Conservation (phyloP, 2,329 filamentous ascomycete species). For the Aspergillus sp. region DNA sequence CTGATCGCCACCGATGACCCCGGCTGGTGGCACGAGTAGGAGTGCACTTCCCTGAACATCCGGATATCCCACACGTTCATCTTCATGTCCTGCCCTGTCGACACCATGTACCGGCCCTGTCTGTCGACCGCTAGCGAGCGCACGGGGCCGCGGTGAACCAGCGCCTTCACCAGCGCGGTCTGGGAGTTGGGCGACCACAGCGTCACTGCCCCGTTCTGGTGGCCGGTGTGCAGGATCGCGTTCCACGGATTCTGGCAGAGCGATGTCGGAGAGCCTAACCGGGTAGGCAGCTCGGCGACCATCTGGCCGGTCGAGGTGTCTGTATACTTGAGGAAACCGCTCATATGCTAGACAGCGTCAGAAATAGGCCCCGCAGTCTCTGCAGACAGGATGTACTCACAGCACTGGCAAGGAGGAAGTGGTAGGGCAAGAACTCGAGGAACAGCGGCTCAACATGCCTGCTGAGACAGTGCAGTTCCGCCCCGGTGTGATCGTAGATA, state of each 20-base stretch:
- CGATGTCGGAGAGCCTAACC: slow-evolving; percentile 71
- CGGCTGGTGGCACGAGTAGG: slow-evolving; percentile 73
- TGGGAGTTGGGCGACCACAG: slow-evolving; percentile 91
- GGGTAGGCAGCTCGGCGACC: slow-evolving; percentile 75
- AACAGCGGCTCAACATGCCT: slow-evolving; percentile 86
- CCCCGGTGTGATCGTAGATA: slow-evolving; percentile 85
- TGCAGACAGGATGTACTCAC: slow-evolving; percentile 40
- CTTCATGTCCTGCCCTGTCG: slow-evolving; percentile 76
- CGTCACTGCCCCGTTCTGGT: slow-evolving; percentile 90
- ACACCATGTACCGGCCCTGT: slow-evolving; percentile 91
- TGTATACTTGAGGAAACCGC: slow-evolving; percentile 83
- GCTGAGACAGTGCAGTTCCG: slow-evolving; percentile 83
- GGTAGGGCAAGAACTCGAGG: slow-evolving; percentile 93
- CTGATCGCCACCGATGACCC: slow-evolving; percentile 79
- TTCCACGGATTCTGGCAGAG: slow-evolving; percentile 87
- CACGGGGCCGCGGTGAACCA: slow-evolving; percentile 83
- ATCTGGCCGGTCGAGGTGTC: slow-evolving; percentile 89
- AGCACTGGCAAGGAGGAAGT: slow-evolving; percentile 83
- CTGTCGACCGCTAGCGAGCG: slow-evolving; percentile 76
- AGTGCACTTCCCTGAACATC: slow-evolving; percentile 87
- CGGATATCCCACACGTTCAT: slow-evolving; percentile 96
- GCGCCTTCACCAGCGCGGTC: slow-evolving; percentile 78
- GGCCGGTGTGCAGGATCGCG: slow-evolving; percentile 81
- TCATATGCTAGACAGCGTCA: slow-evolving; percentile 49
- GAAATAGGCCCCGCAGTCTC: not conserved